phyloP scores from a whole-genome alignment of 495 filamentous ascomycete species.

The Lasiosphaeris hirsuta region DNA sequence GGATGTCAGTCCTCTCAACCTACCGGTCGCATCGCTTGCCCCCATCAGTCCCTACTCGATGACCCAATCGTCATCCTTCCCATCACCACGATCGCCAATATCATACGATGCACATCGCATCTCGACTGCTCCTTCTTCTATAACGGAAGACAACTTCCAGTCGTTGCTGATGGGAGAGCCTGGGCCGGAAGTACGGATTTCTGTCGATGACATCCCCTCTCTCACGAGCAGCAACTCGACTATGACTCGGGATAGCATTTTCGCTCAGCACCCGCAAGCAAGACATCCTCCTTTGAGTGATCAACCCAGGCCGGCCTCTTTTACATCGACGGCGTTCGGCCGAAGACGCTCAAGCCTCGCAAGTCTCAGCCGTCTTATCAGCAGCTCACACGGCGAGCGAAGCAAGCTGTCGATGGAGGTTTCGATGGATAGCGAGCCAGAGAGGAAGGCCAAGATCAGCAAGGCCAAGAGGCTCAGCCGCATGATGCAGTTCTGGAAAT shows the following conservation, averaged over 20 bases:
- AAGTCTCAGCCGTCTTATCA: conserved; percentile 79
- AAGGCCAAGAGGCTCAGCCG: conserved; percentile 72
- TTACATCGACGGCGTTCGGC: conserved; percentile 62
- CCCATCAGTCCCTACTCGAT: conserved; percentile 52
- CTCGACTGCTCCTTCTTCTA: conserved; percentile 66
- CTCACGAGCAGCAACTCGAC: conserved; percentile 84
- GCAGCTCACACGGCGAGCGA: conserved; percentile 70
- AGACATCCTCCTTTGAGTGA: conserved; percentile 33
- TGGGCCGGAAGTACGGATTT: conserved; percentile 63
- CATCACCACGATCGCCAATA: conserved; percentile 56
- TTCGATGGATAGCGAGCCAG: conserved; percentile 47
- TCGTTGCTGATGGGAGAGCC: conserved; percentile 60
- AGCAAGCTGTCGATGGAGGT: conserved; percentile 79
- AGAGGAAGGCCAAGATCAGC: conserved; percentile 63
- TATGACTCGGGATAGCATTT: conserved; percentile 63
- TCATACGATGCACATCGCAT: conserved; percentile 68
- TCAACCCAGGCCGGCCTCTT: conserved; percentile 64
- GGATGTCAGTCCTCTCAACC: conserved; percentile 44
- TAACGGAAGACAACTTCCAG: conserved; percentile 64
- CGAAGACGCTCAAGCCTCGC: conserved; percentile 81
- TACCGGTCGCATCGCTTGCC: conserved; percentile 43
- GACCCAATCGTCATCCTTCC: conserved; percentile 53
- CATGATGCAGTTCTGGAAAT: conserved; percentile 81
- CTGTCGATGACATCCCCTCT: conserved; percentile 83
- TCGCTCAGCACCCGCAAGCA: conserved; percentile 32